These are phyloP conservation scores for Phyllosticta citrichinensis DNA, from an alignment of 2,329 filamentous ascomycete genomes.

Conservation along the genomic window DNA sequence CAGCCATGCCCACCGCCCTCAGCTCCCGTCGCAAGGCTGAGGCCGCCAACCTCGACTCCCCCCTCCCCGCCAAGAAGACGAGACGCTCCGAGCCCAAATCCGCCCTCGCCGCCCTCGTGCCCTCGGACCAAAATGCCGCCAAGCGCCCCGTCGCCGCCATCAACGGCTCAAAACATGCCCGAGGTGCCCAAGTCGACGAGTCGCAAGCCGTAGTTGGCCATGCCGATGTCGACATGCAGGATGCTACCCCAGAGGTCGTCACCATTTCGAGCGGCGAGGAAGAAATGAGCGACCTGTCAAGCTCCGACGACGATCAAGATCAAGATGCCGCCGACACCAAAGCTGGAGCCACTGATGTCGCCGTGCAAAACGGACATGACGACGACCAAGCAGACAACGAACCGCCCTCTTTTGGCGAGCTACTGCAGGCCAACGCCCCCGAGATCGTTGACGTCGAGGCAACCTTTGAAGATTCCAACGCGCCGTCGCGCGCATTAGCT, in stretches of 20 bases:
- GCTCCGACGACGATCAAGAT: conserved; percentile 11
- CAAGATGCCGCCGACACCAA: conserved; percentile 14
- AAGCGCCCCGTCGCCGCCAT: conserved; percentile 35
- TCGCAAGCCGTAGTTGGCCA: conserved; percentile 44
- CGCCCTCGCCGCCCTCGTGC: conserved; percentile 24
- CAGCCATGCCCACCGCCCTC: conserved; percentile 24
- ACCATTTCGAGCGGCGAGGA: conserved; percentile 39
- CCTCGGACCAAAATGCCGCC: conserved; percentile 17
- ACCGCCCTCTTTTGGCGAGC: conserved; percentile 72
- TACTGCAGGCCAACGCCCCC: conserved; percentile 58
- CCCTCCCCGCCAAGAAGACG: conserved; percentile 27
- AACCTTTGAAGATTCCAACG: conserved; percentile 35
- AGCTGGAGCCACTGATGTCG: conserved; percentile 1
- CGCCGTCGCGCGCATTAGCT: conserved; percentile 36
- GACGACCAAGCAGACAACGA: conserved; percentile 27
- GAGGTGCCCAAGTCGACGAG: conserved; percentile 47
- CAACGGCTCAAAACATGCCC: conserved; percentile 33
- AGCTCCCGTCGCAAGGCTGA: conserved; percentile 15
- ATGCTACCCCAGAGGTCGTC: conserved; percentile 29
- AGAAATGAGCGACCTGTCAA: conserved; percentile 16
- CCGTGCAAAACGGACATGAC: conserved; percentile 20
- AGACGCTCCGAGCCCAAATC: conserved; percentile 16
- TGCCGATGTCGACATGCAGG: conserved; percentile 29
- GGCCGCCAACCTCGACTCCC: background rate
- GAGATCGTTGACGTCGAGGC: conserved; percentile 68